These are phyloP conservation scores for Auriculariales sp. DNA, from an alignment of 768 basidiomycete species.

Conservation along the genomic window DNA sequence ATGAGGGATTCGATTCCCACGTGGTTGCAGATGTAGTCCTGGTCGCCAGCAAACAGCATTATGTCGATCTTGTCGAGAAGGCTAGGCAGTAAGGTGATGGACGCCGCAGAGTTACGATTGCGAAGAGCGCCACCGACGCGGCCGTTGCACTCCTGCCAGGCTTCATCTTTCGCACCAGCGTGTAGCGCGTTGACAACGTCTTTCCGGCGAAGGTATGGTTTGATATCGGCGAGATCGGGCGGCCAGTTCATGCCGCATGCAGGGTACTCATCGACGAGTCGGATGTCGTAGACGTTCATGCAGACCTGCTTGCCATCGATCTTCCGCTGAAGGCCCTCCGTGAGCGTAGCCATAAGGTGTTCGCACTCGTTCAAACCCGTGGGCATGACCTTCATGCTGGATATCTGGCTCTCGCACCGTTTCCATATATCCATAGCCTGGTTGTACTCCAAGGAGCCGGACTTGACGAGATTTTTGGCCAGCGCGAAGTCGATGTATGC, in stretches of 20 bases:
- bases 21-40: conserved; percentile 95
- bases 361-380: conserved; percentile 44
- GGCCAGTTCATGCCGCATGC: conserved; percentile 99
- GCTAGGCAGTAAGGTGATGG: conserved; percentile 61
- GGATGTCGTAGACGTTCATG: conserved; percentile 89
- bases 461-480: conserved; percentile 62
- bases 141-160: conserved; percentile 78
- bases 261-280: conserved; percentile 71
- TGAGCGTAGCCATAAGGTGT: conserved; percentile 33
- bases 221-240: conserved; percentile 62
- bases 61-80: conserved; percentile 70
- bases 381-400: conserved; percentile 21
- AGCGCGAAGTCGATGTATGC: conserved; percentile 78
- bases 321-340: conserved; percentile 26
- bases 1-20: conserved; percentile 82
- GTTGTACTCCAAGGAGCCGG: conserved; percentile 54
- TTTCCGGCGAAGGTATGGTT: conserved; percentile 55
- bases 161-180: conserved; percentile 56
- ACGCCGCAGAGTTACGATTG: conserved; percentile 41
- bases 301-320: conserved; percentile 61
- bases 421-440: conserved; percentile 41
- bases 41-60: conserved; percentile 88
- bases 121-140: conserved; percentile 51
- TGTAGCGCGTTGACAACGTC: conserved; percentile 80
- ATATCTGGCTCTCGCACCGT: conserved; percentile 35